Evolutionary conservation across 371 early-diverging fungal species (phyloP), one percentile per base, ranked within the genome.

Genomic region (Haplosporangium sp.): DNA sequence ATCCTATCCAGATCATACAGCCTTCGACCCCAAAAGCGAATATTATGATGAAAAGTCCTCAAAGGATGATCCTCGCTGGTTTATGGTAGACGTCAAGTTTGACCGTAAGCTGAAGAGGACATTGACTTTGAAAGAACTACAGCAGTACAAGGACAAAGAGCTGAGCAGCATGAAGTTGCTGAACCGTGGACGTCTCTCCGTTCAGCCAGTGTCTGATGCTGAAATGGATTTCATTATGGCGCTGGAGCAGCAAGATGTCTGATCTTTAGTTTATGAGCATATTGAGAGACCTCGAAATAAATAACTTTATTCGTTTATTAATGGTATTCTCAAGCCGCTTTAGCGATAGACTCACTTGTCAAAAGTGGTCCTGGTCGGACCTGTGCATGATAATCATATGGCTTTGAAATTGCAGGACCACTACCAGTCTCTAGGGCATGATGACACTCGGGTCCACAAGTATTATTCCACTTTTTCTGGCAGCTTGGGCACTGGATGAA

Each of bases 401-500:
- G 79, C 47, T 79, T 79, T 0, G 67, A 64, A 0, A 63, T 19
- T 3, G 67, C 79, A 37, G 79, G 71, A 3, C 79, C 79, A 7
- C 42, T 61, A 2, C 74, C 74, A 0, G 63, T 71, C 40, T 63
- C 74, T 13, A 89, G 38, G 0, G 84, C 83, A 20, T 89, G 84
- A 17, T 84, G 74, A 62, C 93, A 92, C 7, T 84, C 72, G 20
- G 86, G 86, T 2, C 90, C 90, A 63, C 94, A 94, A 0, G 94
- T 94, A 13, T 85, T 74, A 17, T 83, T 70, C 78, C 91, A 91
- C 53, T 86, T 87, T 0, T 79, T 74, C 5, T 83, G 84, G 67
- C 94, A 94, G 11, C 63, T 55, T 0, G 85, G 82, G 66, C 94
- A 94, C 65, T 94, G 94, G 52, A 93, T 87, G 69, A 93, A 92